Conservation (phyloP, 106 monocot species). For the Platanthera zijinensis region DNA sequence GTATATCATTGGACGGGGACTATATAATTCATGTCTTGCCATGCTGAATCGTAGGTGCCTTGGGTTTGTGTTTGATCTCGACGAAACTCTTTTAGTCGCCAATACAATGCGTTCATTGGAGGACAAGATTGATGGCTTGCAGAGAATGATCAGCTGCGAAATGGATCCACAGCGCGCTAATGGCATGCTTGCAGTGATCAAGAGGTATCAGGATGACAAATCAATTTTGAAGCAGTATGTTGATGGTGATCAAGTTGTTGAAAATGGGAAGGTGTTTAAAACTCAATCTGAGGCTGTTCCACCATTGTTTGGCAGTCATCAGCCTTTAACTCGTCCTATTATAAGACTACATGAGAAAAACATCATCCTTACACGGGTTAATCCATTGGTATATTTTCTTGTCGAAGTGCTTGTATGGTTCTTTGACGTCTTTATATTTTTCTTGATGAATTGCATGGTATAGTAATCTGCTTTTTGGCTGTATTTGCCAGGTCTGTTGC, state of each 20-base stretch:
- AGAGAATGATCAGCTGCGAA: slow-evolving; percentile 69
- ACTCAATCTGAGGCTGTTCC: slow-evolving; percentile 81
- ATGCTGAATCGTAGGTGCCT: slow-evolving; percentile 92
- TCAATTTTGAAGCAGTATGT: slow-evolving; percentile 85
- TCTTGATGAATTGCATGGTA: neutral
- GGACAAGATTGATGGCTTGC: slow-evolving; percentile 77
- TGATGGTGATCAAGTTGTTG: slow-evolving; percentile 86
- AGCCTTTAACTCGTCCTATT: slow-evolving; percentile 73
- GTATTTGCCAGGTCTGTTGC: neutral
- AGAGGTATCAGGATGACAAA: slow-evolving; percentile 96
- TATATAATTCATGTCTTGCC: slow-evolving; percentile 71
- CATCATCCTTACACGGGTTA: slow-evolving; percentile 88
- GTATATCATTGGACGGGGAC: slow-evolving; percentile 37
- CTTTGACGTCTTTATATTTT: neutral
- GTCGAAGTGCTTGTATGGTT: neutral
- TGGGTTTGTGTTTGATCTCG: slow-evolving; percentile 98
- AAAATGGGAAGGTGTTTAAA: slow-evolving; percentile 72
- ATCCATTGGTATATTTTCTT: slow-evolving; percentile 67
- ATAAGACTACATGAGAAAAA: slow-evolving; percentile 85
- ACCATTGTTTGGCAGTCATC: slow-evolving; percentile 65
- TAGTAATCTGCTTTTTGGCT: neutral
- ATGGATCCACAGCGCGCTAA: slow-evolving; percentile 61
- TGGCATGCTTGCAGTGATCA: slow-evolving; percentile 78
- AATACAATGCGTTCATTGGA: slow-evolving; percentile 96
- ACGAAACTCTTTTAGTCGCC: slow-evolving; percentile 95